phyloP scores from a whole-genome alignment of 352 stramenopile species.

The Phytophthora cajani region DNA sequence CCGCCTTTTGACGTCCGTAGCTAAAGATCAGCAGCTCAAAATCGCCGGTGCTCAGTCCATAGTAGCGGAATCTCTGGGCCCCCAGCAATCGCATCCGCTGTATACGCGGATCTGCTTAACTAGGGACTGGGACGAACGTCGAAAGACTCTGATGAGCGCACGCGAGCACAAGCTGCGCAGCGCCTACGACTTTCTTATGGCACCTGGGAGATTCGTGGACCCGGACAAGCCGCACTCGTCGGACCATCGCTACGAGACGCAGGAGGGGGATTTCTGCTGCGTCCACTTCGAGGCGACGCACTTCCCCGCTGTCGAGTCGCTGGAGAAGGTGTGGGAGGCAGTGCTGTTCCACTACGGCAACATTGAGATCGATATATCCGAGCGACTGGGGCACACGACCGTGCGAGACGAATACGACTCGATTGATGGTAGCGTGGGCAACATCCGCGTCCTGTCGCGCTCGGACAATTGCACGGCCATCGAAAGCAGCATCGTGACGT shows the following conservation, averaged over 20 bases:
- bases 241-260: constrained; percentile 24
- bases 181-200: constrained; percentile 33
- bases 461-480: constrained; percentile 15
- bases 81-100: constrained; percentile 28
- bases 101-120: constrained; percentile 29
- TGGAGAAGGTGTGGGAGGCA: constrained; percentile 43
- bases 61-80: constrained; percentile 12
- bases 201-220: constrained; percentile 23
- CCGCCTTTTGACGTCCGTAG: constrained; percentile 29
- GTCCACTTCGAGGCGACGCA: constrained; percentile 37
- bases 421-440: constrained; percentile 30
- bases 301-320: constrained; percentile 32
- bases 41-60: constrained; percentile 43
- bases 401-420: constrained; percentile 45
- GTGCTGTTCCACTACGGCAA: constrained; percentile 45
- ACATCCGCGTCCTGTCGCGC: constrained; percentile 27
- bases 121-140: constrained; percentile 35
- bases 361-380: constrained; percentile 54
- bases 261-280: constrained; percentile 28
- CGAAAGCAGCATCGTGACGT: constrained; percentile 33
- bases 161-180: constrained; percentile 31
- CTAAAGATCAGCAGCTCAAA: constrained; percentile 44
- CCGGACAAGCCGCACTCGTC: constrained; percentile 21
- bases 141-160: constrained; percentile 30
- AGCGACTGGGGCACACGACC: constrained; percentile 40